Percentiles rank a stretch among this genome's conserved stretches.
Evolutionary conservation across 129 eudicot species (phyloP).

Genomic region (Chrysanthemum seticuspe): DNA sequence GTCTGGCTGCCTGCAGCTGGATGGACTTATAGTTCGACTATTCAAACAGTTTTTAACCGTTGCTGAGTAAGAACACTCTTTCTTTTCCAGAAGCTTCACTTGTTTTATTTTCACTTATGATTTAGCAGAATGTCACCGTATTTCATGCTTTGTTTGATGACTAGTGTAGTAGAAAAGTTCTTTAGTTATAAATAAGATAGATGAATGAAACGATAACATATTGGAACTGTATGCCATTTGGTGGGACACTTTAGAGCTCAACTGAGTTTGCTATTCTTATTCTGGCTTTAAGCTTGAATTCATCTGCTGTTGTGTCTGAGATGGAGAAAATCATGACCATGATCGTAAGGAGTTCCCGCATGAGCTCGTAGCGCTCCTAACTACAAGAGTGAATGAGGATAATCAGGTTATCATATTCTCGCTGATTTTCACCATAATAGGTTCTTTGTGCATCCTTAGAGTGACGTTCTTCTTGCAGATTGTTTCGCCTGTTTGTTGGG

Average conservation of each 20-base stretch:
- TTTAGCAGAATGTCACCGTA: too few species aligned
- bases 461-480: too few species aligned
- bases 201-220: background rate
- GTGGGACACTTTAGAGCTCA: background rate
- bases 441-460: background rate
- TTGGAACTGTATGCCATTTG: background rate
- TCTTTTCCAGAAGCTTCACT: too few species aligned
- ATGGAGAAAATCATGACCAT: conserved; percentile 51
- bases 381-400: conserved; percentile 30
- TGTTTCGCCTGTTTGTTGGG: too few species aligned
- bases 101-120: too few species aligned
- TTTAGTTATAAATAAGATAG: background rate
- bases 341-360: conserved; percentile 26
- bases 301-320: conserved; percentile 25
- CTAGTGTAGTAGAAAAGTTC: too few species aligned
- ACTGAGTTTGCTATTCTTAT: background rate
- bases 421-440: background rate
- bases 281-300: conserved; percentile 28
- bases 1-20: too few species aligned
- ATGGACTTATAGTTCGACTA: too few species aligned
- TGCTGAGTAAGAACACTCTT: too few species aligned
- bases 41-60: too few species aligned
- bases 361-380: conserved; percentile 38
- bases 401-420: conserved; percentile 30
- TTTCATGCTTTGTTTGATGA: too few species aligned